A percentile compares a stretch with the other conserved stretches of the same genome.
Conservation (phyloP, 1,139 yeast species). For the Hemisphaericaspora xylofermentans region DNA sequence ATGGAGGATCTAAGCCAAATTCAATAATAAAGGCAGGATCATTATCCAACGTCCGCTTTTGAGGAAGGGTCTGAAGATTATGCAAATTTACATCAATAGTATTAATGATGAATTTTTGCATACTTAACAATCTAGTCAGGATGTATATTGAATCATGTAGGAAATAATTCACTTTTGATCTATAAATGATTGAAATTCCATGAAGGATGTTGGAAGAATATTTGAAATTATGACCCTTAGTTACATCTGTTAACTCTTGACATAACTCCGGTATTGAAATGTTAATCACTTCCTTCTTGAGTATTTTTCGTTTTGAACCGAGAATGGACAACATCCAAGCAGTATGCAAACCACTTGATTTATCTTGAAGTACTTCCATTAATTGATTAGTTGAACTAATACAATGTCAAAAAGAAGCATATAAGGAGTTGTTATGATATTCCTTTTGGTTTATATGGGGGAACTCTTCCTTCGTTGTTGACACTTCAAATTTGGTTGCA, state of each 20-base stretch:
- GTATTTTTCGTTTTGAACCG: conserved; percentile 32
- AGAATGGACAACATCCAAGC: conserved; percentile 41
- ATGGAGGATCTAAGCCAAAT: conserved; percentile 25
- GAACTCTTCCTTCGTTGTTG: background rate
- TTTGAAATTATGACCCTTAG: conserved; percentile 32
- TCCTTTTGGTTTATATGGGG: background rate
- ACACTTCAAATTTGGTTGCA: background rate
- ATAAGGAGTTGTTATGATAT: background rate
- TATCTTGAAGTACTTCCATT: conserved; percentile 5
- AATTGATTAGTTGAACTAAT: background rate
- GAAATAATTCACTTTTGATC: conserved; percentile 49
- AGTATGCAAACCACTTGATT: conserved; percentile 18
- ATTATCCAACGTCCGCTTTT: conserved; percentile 24
- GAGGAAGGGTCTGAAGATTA: background rate
- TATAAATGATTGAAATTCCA: conserved; percentile 58
- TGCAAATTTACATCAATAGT: background rate
- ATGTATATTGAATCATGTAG: conserved; percentile 31
- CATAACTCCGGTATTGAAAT: conserved; percentile 52
- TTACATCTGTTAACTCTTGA: conserved; percentile 24
- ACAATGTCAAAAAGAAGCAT: background rate
- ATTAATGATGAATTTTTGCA: background rate
- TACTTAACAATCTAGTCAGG: conserved; percentile 23
- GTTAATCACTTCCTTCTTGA: conserved; percentile 36
- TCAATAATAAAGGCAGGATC: conserved; percentile 44
- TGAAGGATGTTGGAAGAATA: conserved; percentile 51